These are phyloP conservation scores for Vitis amurensis DNA, from an alignment of 164 flowering plant genomes.

Conservation along the genomic window DNA sequence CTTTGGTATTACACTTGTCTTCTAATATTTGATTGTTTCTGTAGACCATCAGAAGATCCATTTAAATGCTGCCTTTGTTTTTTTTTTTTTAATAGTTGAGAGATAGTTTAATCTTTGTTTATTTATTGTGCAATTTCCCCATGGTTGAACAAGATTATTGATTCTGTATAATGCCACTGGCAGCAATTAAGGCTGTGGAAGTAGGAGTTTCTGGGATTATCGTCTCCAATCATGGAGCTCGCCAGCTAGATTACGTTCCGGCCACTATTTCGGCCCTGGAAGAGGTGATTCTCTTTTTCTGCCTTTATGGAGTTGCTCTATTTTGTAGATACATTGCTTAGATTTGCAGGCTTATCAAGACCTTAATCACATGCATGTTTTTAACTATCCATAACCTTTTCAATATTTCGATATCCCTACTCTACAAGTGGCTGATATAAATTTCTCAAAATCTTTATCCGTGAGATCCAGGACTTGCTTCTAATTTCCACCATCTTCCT, in stretches of 20 bases:
- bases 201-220: constrained; percentile 71
- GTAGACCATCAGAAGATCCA: too few relatives aligned
- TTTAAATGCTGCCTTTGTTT: too few relatives aligned
- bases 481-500: too few relatives aligned
- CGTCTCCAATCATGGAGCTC: constrained; percentile 87
- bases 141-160: not conserved
- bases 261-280: constrained; percentile 75
- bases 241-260: constrained; percentile 75
- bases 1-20: too few relatives aligned
- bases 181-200: constrained; percentile 71
- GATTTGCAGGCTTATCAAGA: constrained; percentile 11
- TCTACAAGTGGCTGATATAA: too few relatives aligned
- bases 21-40: too few relatives aligned
- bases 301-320: not conserved
- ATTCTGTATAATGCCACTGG: constrained; percentile 7
- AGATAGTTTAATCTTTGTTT: not conserved
- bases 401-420: too few relatives aligned
- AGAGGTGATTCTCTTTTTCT: constrained; percentile 44
- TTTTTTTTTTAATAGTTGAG: too few relatives aligned
- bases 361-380: too few relatives aligned
- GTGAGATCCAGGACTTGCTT: too few relatives aligned
- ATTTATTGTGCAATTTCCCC: not conserved
- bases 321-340: not conserved
- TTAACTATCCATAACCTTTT: too few relatives aligned
- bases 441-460: too few relatives aligned